phyloP scores from a whole-genome alignment of 1,284 basidiomycete species.

The Irpex lacteus region DNA sequence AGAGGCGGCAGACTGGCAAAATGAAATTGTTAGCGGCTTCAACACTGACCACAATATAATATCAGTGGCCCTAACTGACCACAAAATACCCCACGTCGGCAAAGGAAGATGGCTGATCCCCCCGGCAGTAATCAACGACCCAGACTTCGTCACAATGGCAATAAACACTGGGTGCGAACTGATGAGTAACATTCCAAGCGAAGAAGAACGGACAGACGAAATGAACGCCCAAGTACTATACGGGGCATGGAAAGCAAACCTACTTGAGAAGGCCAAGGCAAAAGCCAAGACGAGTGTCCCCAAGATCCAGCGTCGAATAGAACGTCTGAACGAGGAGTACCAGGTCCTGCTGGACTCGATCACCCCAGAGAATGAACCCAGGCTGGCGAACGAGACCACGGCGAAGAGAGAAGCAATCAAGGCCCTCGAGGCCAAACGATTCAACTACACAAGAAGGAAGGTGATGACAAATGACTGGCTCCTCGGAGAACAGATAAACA shows the following conservation, averaged over 20 bases:
- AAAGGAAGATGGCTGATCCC: not conserved
- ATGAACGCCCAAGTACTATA: not conserved
- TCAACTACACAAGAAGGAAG: not conserved
- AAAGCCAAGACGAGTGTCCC: not conserved
- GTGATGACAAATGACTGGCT: not conserved
- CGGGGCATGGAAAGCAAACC: not conserved
- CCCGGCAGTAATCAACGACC: not conserved
- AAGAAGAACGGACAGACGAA: not conserved
- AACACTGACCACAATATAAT: not conserved
- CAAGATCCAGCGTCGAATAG: too few relatives aligned
- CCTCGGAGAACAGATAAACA: not conserved
- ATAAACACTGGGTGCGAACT: not conserved
- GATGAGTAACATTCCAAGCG: not conserved
- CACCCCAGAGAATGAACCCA: too few relatives aligned
- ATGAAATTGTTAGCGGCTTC: not conserved
- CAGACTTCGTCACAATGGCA: not conserved
- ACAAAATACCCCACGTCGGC: not conserved
- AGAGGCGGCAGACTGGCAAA: not conserved
- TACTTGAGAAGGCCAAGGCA: not conserved
- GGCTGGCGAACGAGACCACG: too few relatives aligned
- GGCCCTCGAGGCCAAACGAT: not conserved
- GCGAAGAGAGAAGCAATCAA: not conserved
- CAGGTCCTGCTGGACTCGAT: not conserved
- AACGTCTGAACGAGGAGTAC: too few relatives aligned
- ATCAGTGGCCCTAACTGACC: not conserved